Conservation (phyloP, 2,329 filamentous ascomycete species). For the Claviceps sp. region DNA sequence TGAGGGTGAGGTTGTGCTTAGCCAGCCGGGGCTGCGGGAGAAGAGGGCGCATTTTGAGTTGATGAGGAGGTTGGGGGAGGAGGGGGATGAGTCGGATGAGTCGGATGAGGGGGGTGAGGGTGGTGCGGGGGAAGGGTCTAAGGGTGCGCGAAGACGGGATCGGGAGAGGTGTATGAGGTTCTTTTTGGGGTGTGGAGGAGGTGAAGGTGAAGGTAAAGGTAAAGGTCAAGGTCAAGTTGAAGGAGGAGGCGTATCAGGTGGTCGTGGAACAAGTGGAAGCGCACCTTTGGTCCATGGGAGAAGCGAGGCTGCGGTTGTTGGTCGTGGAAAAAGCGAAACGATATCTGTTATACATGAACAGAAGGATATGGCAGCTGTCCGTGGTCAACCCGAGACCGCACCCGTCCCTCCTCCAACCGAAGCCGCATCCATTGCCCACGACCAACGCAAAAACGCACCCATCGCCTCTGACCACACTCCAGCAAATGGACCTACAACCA, state of each 20-base stretch:
- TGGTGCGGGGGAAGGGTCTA: not conserved
- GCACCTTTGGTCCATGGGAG: no score
- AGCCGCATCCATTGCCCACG: not conserved
- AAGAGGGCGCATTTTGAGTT: conserved; percentile 34
- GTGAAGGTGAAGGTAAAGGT: no score
- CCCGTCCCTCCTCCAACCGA: no score
- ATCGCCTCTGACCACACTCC: not conserved
- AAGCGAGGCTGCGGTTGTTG: no score
- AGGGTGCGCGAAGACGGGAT: not conserved
- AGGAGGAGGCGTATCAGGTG: no score
- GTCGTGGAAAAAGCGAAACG: no score
- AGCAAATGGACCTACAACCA: no score
- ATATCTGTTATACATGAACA: no score
- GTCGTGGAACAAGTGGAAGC: no score
- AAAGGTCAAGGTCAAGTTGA: no score
- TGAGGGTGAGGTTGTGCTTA: not conserved
- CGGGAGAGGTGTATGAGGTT: conserved; percentile 2
- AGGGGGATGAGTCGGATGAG: not conserved
- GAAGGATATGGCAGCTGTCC: no score
- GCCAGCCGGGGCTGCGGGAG: conserved; percentile 12
- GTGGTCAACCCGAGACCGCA: no score
- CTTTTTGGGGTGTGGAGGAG: not conserved
- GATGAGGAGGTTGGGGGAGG: conserved; percentile 17
- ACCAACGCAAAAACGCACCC: not conserved
- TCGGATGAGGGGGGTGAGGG: not conserved